These are phyloP conservation scores for Sporothrix pallida DNA, from an alignment of 2,329 filamentous ascomycete species.

Conservation along the genomic window DNA sequence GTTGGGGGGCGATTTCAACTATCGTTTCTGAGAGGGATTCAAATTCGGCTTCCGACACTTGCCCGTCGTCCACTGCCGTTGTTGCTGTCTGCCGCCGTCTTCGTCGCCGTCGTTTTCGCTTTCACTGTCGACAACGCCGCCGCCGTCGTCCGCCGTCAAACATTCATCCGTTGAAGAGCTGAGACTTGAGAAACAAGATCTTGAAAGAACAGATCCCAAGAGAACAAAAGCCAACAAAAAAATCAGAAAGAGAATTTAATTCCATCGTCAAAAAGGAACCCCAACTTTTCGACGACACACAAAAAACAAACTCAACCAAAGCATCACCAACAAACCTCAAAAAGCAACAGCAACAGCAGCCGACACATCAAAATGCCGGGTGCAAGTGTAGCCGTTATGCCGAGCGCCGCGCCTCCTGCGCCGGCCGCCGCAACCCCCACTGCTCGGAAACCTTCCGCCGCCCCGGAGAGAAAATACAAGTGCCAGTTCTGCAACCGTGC, in stretches of 20 bases:
- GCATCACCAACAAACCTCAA: slow-evolving; percentile 6
- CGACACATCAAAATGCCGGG: slow-evolving; percentile 66
- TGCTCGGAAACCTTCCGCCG: slow-evolving; percentile 75
- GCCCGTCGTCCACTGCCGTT: slow-evolving; percentile 37
- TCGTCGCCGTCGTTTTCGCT: slow-evolving; percentile 40
- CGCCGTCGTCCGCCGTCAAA: slow-evolving; percentile 38
- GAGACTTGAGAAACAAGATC: slow-evolving; percentile 5
- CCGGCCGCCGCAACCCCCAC: slow-evolving; percentile 68
- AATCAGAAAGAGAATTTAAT: slow-evolving; percentile 15
- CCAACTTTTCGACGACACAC: too few relatives aligned
- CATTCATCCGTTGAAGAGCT: not conserved
- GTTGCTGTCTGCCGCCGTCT: slow-evolving; percentile 40
- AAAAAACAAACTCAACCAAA: slow-evolving; percentile 7
- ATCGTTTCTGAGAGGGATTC: slow-evolving; percentile 56
- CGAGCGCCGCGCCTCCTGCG: slow-evolving; percentile 69
- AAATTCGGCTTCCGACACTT: slow-evolving; percentile 44
- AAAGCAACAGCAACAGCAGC: slow-evolving; percentile 32
- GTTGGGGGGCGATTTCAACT: slow-evolving; percentile 62
- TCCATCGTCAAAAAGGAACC: slow-evolving; percentile 1
- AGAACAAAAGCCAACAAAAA: not conserved
- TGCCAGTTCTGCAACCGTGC: slow-evolving; percentile 98
- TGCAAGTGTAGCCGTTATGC: slow-evolving; percentile 68
- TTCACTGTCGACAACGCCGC: slow-evolving; percentile 37
- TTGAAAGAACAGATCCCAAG: not conserved
- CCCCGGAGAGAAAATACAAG: slow-evolving; percentile 98